Percentiles rank a stretch among this genome's conserved stretches.
These are phyloP conservation scores for Tephrocybe sp. DNA, from an alignment of 768 basidiomycete species.

Conservation along the genomic window DNA sequence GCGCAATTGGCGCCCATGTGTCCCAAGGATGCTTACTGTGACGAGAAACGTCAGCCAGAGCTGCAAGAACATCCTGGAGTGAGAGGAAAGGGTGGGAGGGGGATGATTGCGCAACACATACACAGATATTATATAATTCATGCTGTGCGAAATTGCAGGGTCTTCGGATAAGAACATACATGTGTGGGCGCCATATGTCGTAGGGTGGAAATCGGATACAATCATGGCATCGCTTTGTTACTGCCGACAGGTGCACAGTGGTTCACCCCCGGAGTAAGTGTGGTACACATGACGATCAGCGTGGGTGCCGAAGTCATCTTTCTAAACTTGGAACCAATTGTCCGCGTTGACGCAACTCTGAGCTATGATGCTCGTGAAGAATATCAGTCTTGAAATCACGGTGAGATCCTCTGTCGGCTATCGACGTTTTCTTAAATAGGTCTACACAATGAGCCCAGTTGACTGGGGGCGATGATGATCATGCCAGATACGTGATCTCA, in stretches of 20 bases:
- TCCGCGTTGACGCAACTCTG: too few relatives aligned
- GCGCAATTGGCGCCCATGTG: conserved; percentile 31
- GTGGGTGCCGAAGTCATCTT: neutral
- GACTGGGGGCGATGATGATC: too few relatives aligned
- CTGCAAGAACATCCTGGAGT: conserved; percentile 13
- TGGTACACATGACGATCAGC: conserved; percentile 2
- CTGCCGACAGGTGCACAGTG: neutral
- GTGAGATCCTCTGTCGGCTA: too few relatives aligned
- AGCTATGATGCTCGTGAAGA: too few relatives aligned
- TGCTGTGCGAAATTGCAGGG: neutral
- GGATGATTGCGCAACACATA: neutral
- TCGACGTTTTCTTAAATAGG: too few relatives aligned
- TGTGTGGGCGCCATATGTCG: neutral
- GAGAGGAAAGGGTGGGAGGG: neutral
- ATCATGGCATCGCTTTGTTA: neutral
- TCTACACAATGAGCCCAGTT: too few relatives aligned
- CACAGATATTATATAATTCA: neutral
- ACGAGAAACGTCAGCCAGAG: conserved; percentile 19
- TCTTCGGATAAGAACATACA: neutral
- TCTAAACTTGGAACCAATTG: neutral
- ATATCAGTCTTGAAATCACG: too few relatives aligned
- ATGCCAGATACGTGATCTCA: neutral
- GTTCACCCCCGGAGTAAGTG: neutral
- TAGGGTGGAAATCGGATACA: neutral
- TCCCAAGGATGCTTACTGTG: conserved; percentile 14